These are phyloP conservation scores for sweet orange (Citrus sinensis) DNA, from an alignment of 345 rosid species.

Conservation along the genomic window DVS_A1.0 CM039163.1:43003501-43004000, in stretches of 20 bases:
- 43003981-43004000: conserved; percentile 5
- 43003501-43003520: neutral
- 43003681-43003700: neutral
- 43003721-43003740: neutral
- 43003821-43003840: neutral
- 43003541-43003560: neutral
- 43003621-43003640: neutral
- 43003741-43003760: neutral
- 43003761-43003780: neutral
- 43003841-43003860: neutral
- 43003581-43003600: neutral
- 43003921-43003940: neutral
- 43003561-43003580: neutral
- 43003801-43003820: neutral
- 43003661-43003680: neutral
- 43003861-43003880: neutral
- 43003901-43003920: neutral
- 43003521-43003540: neutral
- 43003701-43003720: neutral
- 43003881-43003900: neutral
- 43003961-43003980: neutral
- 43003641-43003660: neutral
- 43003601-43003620: neutral
- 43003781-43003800: neutral
- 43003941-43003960: neutral